Evolutionary conservation across 1,284 basidiomycete species (phyloP), one percentile per base, ranked within the genome.

Genomic region (Rhodofomes roseus): DNA sequence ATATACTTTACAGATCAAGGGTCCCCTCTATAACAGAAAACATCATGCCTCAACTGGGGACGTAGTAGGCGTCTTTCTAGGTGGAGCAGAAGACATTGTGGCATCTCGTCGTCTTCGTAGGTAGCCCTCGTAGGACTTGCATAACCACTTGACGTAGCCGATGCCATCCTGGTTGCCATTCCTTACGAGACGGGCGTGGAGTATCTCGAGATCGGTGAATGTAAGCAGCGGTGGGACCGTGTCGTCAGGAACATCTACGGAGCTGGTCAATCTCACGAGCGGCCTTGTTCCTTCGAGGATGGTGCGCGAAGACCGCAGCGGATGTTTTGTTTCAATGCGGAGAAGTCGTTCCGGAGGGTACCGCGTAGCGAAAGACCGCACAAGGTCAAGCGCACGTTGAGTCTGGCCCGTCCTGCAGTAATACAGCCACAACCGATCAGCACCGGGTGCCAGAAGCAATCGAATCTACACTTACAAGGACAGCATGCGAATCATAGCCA

Each of bases 191-290:
- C 84, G 77, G 59, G 87, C 80, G 66, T 92, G 89, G 48, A 92
- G 72, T 18, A 85, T 58, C 63, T 90, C 87, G 23, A 91, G 62
- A 65, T 92, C 89, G 4, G 71, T 64, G 67, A 90, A 90, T 12
- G 81, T 80, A 25, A 92, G 66, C 20, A 90, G 66, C 0, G 90
- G 89, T 4, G 90, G 87, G 1, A 91, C 85, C 16, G 76, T 70
- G 63, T 90, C 87, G 65, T 91, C 90, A 1, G 81, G 81, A 16
- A 87, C 74, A 36, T 84, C 83, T 6, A 74, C 67, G 0, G 70
- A 68, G 8, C 81, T 78, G 12, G 78, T 82, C 62, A 89, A 74
- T 18, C 88, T 82, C n/a, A 91, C 86, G 37, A 91, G 71, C 1
- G 89, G 88, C 14, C 82, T 79, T 1, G 76, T 67, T 0, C 74